Evolutionary conservation across 257 asterid genomes (phyloP).

Genomic region (Capsicum baccatum): DNA sequence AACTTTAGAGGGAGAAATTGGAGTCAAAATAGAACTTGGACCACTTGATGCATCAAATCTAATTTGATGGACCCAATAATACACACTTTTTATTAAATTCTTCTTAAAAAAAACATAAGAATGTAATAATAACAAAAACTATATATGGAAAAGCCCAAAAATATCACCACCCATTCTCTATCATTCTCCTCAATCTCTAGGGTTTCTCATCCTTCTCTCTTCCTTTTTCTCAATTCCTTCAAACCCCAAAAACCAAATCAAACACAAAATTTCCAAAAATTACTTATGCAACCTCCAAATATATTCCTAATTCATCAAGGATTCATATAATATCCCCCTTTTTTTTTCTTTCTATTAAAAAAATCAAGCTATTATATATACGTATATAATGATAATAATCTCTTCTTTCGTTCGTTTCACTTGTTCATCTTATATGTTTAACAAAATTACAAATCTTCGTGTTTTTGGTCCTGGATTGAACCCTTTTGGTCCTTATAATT

Average conservation of each 20-base stretch:
- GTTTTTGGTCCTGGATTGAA: constrained; percentile 97
- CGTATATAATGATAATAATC: constrained; percentile 55
- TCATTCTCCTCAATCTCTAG: constrained; percentile 19
- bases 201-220: constrained; percentile 27
- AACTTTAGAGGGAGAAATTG: not conserved
- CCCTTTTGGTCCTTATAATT: constrained; percentile 82
- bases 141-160: not conserved
- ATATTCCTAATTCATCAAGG: constrained; percentile 33
- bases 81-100: too few relatives aligned
- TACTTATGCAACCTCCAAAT: constrained; percentile 65
- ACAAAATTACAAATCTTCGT: constrained; percentile 65
- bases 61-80: not conserved
- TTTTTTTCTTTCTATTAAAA: not conserved
- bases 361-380: constrained; percentile 10
- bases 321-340: constrained; percentile 26
- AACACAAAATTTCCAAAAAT: not conserved
- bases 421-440: constrained; percentile 54
- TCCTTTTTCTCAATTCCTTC: not conserved
- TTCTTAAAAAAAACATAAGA: too few relatives aligned
- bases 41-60: not conserved
- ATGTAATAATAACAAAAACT: too few relatives aligned
- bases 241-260: constrained; percentile 3
- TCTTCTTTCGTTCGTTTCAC: constrained; percentile 46
- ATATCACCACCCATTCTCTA: not conserved
- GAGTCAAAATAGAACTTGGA: not conserved